phyloP scores from a whole-genome alignment of 805 yeast genomes.

The Candida maltosa region DNA sequence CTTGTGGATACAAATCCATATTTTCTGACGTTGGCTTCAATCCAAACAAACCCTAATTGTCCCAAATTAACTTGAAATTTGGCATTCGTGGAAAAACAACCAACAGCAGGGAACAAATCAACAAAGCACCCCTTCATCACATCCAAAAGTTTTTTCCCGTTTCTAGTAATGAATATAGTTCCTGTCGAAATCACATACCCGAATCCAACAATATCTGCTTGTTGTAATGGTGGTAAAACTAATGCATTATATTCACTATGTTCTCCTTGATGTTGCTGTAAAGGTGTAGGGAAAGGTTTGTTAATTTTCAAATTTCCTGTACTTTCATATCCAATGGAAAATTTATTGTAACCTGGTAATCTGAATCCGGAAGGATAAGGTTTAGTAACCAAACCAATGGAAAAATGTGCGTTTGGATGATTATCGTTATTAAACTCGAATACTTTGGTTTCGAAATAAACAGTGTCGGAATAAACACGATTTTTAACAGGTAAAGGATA shows the following conservation, averaged over 20 bases:
- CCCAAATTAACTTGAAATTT: constrained; percentile 43
- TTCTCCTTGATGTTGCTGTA: constrained; percentile 40
- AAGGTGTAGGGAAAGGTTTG: constrained; percentile 53
- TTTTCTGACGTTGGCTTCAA: constrained; percentile 50
- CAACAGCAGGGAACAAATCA: constrained; percentile 54
- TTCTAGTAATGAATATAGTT: constrained; percentile 50
- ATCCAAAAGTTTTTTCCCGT: constrained; percentile 53
- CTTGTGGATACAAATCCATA: constrained; percentile 54
- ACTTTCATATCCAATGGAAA: constrained; percentile 71
- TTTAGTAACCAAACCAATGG: constrained; percentile 65
- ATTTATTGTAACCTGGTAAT: constrained; percentile 69
- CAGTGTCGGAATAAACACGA: constrained; percentile 33
- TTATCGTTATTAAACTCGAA: constrained; percentile 24
- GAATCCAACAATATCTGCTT: constrained; percentile 54
- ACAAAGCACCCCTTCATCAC: constrained; percentile 46
- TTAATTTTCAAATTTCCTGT: constrained; percentile 68
- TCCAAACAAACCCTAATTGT: constrained; percentile 46
- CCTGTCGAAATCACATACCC: constrained; percentile 50
- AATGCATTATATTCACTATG: constrained; percentile 41
- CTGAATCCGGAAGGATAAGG: constrained; percentile 71
- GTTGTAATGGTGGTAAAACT: constrained; percentile 48
- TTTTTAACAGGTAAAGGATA: constrained; percentile 36
- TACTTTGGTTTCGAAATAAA: constrained; percentile 59
- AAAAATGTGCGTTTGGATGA: constrained; percentile 46
- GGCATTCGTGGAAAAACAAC: constrained; percentile 44